Conservation (phyloP, 2,329 filamentous ascomycete species). For the Cladosporium sp. region DNA sequence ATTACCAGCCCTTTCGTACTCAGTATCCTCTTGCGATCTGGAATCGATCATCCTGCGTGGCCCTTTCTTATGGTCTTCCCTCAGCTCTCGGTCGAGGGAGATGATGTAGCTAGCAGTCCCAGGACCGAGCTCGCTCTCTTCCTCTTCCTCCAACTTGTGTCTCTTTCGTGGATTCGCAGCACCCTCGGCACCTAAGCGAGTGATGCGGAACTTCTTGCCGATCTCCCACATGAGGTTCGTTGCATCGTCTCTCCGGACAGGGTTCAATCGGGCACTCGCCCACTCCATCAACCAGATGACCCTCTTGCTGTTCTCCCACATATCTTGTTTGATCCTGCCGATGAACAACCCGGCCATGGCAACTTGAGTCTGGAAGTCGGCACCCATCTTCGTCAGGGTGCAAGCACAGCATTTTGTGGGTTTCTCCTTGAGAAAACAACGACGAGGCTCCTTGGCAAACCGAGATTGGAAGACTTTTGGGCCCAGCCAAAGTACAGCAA, state of each 20-base stretch:
- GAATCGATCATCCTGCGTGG: neutral
- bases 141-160: neutral
- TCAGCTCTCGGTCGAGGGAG: slow-evolving; percentile 10
- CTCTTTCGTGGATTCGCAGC: neutral
- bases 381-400: slow-evolving; percentile 12
- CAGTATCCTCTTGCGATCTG: neutral
- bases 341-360: slow-evolving; percentile 22
- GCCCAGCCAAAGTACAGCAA: slow-evolving; percentile 18
- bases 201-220: slow-evolving; percentile 5
- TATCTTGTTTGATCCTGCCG: slow-evolving; percentile 18
- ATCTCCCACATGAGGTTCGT: slow-evolving; percentile 6
- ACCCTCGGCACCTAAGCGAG: slow-evolving; percentile 6
- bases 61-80: neutral
- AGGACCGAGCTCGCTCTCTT: neutral
- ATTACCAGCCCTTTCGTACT: neutral
- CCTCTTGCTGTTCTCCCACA: slow-evolving; percentile 25
- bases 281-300: slow-evolving; percentile 16
- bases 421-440: neutral
- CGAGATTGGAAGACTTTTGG: slow-evolving; percentile 8
- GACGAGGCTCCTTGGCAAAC: slow-evolving; percentile 2
- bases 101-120: slow-evolving; percentile 8
- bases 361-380: slow-evolving; percentile 15
- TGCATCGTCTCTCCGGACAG: neutral
- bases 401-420: slow-evolving; percentile 23
- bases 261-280: neutral